Base-by-base conservation (phyloP, 768 basidiomycete genomes). In the Cystobasidium onofrii region DNA sequence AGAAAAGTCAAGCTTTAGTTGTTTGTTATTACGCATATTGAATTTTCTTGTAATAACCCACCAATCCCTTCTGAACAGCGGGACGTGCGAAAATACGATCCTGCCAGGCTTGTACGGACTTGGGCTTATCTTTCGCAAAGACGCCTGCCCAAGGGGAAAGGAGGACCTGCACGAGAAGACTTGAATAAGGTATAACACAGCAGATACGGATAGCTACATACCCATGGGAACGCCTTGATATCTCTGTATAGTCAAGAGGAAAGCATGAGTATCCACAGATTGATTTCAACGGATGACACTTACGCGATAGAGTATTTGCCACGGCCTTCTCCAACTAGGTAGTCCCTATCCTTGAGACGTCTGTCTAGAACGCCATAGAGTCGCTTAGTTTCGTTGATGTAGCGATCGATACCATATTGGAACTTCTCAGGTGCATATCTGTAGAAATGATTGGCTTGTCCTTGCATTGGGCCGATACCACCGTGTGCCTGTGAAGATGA, bases 371-470 rank as follows among this genome's bases (percentile, higher is more conserved):
- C 75, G 15, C 64, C 57, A 36, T 75, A 77, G 0, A 78, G 64
- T 12, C 78, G 64, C 44, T 39, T 46, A 0, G 78, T 77, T 63
- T 78, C 78, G 64, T 75, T 71, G 39, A 70, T 61, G 62, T 77
- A 77, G 3, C 76, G 41, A 34, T 71, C 36, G 73, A 77, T 76
- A 15, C 74, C 77, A 61, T 75, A 76, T 1, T 33, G 50, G 33
- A 77, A 76, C 73, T 78, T 77, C 73, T 77, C 77, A 7, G 76
- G 78, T 41, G 78, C 76, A 74, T 77, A 77, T 25, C 76, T 66
- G 13, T 72, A 67, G 64, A 78, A 78, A 54, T 76, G 76, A 66
- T 78, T 76, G 4, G 76, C 73, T 50, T 15, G 27, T 39, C 75
- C 74, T 36, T 74, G 74, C 75, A 75, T 76, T 0, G 75, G 76